Evolutionary conservation across 176 grass and related monocot genomes (phyloP).

Genomic region (Paspalum vaginatum): DNA sequence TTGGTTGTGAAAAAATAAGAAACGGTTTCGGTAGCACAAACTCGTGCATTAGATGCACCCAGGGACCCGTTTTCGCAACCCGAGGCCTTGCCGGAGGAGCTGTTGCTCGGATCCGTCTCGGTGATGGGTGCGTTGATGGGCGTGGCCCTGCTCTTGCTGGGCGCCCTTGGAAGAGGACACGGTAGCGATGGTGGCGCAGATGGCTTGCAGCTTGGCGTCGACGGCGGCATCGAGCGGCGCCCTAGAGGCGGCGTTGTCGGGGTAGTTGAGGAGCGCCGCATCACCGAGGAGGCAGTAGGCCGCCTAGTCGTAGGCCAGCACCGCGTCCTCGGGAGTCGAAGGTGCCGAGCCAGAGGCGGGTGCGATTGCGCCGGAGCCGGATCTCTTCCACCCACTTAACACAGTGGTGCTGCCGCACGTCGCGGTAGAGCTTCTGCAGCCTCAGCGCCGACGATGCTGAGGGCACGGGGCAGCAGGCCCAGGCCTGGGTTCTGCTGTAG

Average conservation of each 20-base stretch:
- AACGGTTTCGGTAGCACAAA: too few relatives aligned
- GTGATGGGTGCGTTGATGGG: not conserved
- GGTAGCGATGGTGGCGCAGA: slow-evolving; percentile 28
- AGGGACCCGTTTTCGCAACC: too few relatives aligned
- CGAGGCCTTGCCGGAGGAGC: too few relatives aligned
- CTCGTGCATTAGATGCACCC: too few relatives aligned
- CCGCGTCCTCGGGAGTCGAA: slow-evolving; percentile 87
- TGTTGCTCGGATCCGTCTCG: too few relatives aligned
- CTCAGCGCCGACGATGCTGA: not conserved
- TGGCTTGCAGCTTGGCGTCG: slow-evolving; percentile 54
- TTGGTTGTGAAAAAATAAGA: too few relatives aligned
- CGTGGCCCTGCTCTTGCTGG: not conserved
- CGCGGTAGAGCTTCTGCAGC: slow-evolving; percentile 60
- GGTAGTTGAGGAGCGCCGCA: slow-evolving; percentile 42
- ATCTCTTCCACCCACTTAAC: slow-evolving; percentile 79
- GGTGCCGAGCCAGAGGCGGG: slow-evolving; percentile 83
- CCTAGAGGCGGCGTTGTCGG: slow-evolving; percentile 1
- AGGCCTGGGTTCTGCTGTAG: not conserved
- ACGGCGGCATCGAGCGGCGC: slow-evolving; percentile 16
- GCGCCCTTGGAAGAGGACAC: slow-evolving; percentile 7
- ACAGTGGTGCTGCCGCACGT: slow-evolving; percentile 67
- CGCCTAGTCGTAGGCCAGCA: slow-evolving; percentile 29
- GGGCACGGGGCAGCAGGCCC: not conserved
- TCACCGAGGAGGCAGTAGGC: slow-evolving; percentile 42
- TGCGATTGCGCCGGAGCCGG: slow-evolving; percentile 39